A percentile compares a stretch with the other conserved stretches of the same genome.
Conservation (phyloP, 495 filamentous ascomycete species). For the Aspergillus bridgeri region DNA sequence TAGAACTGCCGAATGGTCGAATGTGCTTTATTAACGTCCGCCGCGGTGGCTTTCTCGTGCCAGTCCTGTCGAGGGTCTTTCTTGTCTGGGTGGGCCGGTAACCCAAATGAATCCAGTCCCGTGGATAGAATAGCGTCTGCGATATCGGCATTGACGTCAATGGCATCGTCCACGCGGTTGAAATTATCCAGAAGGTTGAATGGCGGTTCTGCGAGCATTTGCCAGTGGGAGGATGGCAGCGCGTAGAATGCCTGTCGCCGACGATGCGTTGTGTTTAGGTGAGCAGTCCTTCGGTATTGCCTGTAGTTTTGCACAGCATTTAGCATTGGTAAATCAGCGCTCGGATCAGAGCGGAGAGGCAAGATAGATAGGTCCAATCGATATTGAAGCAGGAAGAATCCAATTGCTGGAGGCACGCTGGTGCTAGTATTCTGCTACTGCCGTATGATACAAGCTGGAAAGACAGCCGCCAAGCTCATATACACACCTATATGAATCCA, state of each 20-base stretch:
- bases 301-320: constrained; percentile 37
- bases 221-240: constrained; percentile 77
- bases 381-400: background rate
- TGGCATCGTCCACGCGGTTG: constrained; percentile 75
- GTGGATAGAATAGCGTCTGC: constrained; percentile 67
- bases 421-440: background rate
- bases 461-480: background rate
- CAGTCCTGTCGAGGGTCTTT: constrained; percentile 49
- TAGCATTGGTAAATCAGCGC: background rate
- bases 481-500: constrained; percentile 85
- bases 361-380: too few relatives aligned
- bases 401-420: background rate
- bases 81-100: constrained; percentile 33
- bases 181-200: constrained; percentile 79
- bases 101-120: constrained; percentile 63
- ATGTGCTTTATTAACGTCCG: constrained; percentile 83
- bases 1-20: constrained; percentile 91
- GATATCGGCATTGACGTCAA: constrained; percentile 83
- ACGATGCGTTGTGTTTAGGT: constrained; percentile 83
- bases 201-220: constrained; percentile 71
- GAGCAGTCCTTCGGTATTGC: constrained; percentile 78
- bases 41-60: constrained; percentile 59
- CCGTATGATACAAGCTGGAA: background rate
- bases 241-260: constrained; percentile 89
- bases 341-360: too few relatives aligned